Evolutionary conservation across 78 protist genomes (phyloP).

Genomic region (Anaeramoeba flamelloides): DNA sequence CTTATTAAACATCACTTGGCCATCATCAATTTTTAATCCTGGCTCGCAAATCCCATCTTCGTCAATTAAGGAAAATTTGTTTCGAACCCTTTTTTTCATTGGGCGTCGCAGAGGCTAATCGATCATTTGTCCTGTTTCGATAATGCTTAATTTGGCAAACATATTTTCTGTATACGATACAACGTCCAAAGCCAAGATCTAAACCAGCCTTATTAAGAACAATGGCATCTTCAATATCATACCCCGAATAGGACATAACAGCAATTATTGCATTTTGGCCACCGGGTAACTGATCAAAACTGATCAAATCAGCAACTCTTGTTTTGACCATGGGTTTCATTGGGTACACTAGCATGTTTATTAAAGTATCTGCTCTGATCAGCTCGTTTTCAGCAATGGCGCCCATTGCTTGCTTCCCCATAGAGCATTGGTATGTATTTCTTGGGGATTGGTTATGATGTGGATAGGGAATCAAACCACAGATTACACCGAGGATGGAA

Average conservation of each 20-base stretch:
- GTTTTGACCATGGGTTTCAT: slow-evolving; percentile 85
- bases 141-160: neutral
- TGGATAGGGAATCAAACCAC: slow-evolving; percentile 41
- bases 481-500: slow-evolving; percentile 76
- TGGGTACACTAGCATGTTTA: slow-evolving; percentile 43
- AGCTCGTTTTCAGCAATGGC: slow-evolving; percentile 87
- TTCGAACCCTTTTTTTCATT: neutral
- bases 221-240: slow-evolving; percentile 98
- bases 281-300: slow-evolving; percentile 55
- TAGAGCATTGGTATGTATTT: slow-evolving; percentile 96
- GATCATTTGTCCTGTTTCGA: neutral
- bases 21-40: slow-evolving; percentile 39
- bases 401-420: slow-evolving; percentile 99
- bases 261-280: slow-evolving; percentile 95
- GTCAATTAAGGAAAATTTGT: slow-evolving; percentile 32
- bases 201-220: slow-evolving; percentile 81
- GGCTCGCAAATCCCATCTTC: slow-evolving; percentile 67
- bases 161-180: slow-evolving; percentile 65
- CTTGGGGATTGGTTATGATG: slow-evolving; percentile 99
- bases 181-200: slow-evolving; percentile 80
- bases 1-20: slow-evolving; percentile 38
- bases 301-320: slow-evolving; percentile 34
- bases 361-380: slow-evolving; percentile 84
- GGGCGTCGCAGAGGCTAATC: neutral
- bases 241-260: slow-evolving; percentile 83